Evolutionary conservation across 257 asterid genomes (phyloP), one percentile per base, ranked within the genome.

Genomic region (Ballota nigra): DNA sequence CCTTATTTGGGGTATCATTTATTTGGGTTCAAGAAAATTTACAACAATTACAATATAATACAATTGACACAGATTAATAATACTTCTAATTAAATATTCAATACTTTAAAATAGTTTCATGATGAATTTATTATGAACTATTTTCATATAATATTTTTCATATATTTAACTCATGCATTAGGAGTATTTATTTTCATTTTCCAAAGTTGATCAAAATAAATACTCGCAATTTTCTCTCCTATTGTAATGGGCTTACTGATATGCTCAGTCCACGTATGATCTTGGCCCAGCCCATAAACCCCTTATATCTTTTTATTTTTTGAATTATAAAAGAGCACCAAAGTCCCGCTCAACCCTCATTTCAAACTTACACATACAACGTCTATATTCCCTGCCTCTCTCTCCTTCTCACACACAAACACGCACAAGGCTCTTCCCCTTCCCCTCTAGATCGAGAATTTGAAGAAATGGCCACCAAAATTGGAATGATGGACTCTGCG

Each of bases 401-500:
- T 47, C 20, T 45, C 20, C n/a, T n/a, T n/a, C n/a, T n/a, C n/a
- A n/a, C n/a, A 4, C 53, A 15, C 20, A 45, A 4, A 45, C 53
- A 15, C 53, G 15, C 52, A 41, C 52, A 43, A 43, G 52, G 52
- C 52, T 13, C 52, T 57, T 34, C 65, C 28, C 24, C 9, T 23
- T 65, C 34, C 43, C 1, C 29, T 29, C 65, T 15, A 26, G 60
- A 56, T 53, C 80, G 29, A 33, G 51, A 65, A n/a, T 68, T 51
- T 18, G 38, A 40, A 58, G 62, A 57, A 73, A 91, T 91, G 97
- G 95, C 92, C 33, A 81, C 91, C 22, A 86, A 82, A 60, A 84
- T 91, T 22, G 97, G 95, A 31, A 85, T 84, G 83, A 94, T 94
- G 98, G 98, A 94, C 73, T 71, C 89, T 6, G 98, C 96, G 0